Conservation (phyloP, 768 basidiomycete species). For the Ephemerocybe angulata region DNA sequence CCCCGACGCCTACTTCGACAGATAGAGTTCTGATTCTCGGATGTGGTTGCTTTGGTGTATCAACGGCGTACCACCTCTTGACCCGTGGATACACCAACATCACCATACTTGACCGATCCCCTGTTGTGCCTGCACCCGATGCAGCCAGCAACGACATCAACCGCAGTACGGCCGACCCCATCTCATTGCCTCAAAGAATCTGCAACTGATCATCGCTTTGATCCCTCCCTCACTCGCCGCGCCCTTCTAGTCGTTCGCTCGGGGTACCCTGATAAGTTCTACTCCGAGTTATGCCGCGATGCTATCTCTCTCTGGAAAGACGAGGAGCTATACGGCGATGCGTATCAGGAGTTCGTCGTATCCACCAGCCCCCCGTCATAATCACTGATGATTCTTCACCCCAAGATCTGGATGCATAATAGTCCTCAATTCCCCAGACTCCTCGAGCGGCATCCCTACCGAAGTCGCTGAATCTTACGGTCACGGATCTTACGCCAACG, state of each 20-base stretch:
- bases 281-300: slow-evolving; percentile 67
- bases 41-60: slow-evolving; percentile 83
- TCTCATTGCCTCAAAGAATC: background rate
- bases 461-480: slow-evolving; percentile 37
- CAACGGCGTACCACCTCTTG: slow-evolving; percentile 79
- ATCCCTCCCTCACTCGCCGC: background rate
- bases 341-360: slow-evolving; percentile 74
- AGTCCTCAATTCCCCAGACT: slow-evolving; percentile 41
- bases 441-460: background rate
- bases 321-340: slow-evolving; percentile 59
- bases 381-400: slow-evolving; percentile 7
- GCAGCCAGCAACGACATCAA: slow-evolving; percentile 65
- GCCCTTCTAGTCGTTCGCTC: slow-evolving; percentile 62
- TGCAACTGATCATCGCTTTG: background rate
- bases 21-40: slow-evolving; percentile 63
- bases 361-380: slow-evolving; percentile 10
- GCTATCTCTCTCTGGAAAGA: slow-evolving; percentile 76
- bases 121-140: slow-evolving; percentile 71
- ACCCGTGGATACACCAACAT: slow-evolving; percentile 63
- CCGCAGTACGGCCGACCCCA: slow-evolving; percentile 32
- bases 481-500: slow-evolving; percentile 58
- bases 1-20: background rate
- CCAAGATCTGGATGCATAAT: slow-evolving; percentile 70
- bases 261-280: slow-evolving; percentile 67
- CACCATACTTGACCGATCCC: slow-evolving; percentile 72